These are phyloP conservation scores for Suillus spraguei DNA, from an alignment of 768 basidiomycete genomes.

Conservation along the genomic window DNA sequence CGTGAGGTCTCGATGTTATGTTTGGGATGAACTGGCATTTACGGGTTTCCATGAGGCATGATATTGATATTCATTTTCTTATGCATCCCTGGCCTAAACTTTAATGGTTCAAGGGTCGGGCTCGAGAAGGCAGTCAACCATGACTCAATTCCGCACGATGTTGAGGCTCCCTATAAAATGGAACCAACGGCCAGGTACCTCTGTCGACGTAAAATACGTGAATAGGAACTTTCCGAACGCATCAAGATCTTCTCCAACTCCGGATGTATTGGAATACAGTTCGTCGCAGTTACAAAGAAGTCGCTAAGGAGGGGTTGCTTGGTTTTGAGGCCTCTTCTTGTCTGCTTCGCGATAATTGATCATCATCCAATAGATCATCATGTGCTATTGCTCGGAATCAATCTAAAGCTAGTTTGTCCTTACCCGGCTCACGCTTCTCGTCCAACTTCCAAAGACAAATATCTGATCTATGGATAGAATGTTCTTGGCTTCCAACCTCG, in stretches of 20 bases:
- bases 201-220: constrained; percentile 2
- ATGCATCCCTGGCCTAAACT: not conserved
- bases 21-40: no score
- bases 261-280: not conserved
- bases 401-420: not conserved
- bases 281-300: not conserved
- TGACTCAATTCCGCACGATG: not conserved
- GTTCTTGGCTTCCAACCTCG: not conserved
- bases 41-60: not conserved
- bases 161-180: not conserved
- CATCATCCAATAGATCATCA: constrained; percentile 4
- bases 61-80: constrained; percentile 5
- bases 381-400: not conserved
- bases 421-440: constrained; percentile 3
- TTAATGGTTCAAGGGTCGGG: not conserved
- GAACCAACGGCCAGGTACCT: not conserved
- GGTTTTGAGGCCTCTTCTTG: not conserved
- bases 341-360: not conserved
- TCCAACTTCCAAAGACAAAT: not conserved
- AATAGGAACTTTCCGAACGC: constrained; percentile 1
- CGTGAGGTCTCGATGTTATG: no score
- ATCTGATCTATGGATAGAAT: not conserved
- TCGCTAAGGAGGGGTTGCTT: not conserved
- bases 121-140: not conserved
- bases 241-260: constrained; percentile 3